These are phyloP conservation scores for Rhizoclosmatium globosum DNA, from an alignment of 192 early-diverging fungal species.

Conservation along the genomic window DNA sequence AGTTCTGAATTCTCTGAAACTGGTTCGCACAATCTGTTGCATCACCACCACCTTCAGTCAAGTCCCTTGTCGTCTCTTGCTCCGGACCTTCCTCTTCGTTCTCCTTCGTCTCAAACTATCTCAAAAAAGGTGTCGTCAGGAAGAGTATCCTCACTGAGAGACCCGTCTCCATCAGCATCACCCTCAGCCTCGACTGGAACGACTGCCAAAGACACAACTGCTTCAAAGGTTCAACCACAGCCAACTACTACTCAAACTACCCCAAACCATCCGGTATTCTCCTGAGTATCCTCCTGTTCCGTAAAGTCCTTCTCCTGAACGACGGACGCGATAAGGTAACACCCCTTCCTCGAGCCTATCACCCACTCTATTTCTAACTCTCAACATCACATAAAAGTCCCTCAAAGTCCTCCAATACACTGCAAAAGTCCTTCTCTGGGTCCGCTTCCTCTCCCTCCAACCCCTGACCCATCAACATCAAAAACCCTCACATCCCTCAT, in stretches of 20 bases:
- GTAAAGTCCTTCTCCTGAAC: conserved; percentile 69
- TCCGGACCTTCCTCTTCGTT: too few relatives aligned
- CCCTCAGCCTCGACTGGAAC: too few relatives aligned
- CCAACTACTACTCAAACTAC: background rate
- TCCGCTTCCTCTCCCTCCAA: conserved; percentile 26
- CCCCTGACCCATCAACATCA: background rate
- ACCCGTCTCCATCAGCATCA: background rate
- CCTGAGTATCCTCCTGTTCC: conserved; percentile 52
- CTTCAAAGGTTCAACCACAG: background rate
- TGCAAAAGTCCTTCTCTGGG: conserved; percentile 74
- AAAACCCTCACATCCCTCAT: conserved; percentile 48
- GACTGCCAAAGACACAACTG: background rate
- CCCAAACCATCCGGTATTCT: conserved; percentile 13
- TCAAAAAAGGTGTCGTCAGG: background rate
- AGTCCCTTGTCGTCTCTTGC: background rate
- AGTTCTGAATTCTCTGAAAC: background rate
- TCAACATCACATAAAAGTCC: background rate
- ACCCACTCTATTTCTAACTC: background rate
- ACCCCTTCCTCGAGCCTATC: background rate
- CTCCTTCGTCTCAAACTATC: too few relatives aligned
- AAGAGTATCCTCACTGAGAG: background rate
- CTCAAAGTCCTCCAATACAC: conserved; percentile 82
- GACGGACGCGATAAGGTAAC: conserved; percentile 85
- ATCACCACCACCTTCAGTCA: background rate
- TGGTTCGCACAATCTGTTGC: background rate